These are phyloP conservation scores for Daphne laureola DNA, from an alignment of 441 rosid species.

Conservation along the genomic window DNA sequence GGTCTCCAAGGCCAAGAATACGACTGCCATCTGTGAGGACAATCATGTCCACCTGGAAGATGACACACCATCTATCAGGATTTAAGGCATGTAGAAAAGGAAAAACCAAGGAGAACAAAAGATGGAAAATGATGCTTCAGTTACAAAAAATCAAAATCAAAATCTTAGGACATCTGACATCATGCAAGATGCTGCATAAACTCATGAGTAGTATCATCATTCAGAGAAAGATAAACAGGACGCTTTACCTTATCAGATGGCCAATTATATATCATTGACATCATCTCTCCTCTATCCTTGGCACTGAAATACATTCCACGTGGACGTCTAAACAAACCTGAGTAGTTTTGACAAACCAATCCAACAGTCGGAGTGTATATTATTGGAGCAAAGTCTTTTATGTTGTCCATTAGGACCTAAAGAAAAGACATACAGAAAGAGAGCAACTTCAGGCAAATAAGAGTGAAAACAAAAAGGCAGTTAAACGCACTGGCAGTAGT, in stretches of 20 bases:
- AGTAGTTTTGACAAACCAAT: conserved; percentile 92
- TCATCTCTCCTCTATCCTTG: conserved; percentile 98
- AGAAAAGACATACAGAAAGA: conserved; percentile 1
- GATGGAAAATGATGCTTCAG: not conserved
- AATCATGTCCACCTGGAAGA: conserved; percentile 90
- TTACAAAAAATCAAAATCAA: not conserved
- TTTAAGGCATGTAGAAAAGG: conserved; percentile 6
- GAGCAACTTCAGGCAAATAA: not conserved
- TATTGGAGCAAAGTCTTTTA: conserved; percentile 84
- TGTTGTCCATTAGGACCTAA: conserved; percentile 94
- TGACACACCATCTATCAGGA: conserved; percentile 4
- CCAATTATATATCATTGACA: conserved; percentile 99
- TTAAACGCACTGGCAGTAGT: conserved; percentile 5
- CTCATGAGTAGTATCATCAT: too few species aligned
- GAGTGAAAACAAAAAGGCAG: not conserved
- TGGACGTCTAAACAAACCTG: conserved; percentile 93
- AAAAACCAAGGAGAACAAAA: not conserved
- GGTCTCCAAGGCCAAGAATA: conserved; percentile 96
- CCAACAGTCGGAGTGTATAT: conserved; percentile 99
- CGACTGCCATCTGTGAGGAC: conserved; percentile 96
- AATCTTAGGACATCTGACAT: not conserved
- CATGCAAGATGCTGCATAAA: not conserved
- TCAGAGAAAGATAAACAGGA: not conserved
- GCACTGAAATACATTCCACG: conserved; percentile 99
- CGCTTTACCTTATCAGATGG: conserved; percentile 60